Conservation (phyloP, 345 rosid genomes). For the Salix purpurea region DNA sequence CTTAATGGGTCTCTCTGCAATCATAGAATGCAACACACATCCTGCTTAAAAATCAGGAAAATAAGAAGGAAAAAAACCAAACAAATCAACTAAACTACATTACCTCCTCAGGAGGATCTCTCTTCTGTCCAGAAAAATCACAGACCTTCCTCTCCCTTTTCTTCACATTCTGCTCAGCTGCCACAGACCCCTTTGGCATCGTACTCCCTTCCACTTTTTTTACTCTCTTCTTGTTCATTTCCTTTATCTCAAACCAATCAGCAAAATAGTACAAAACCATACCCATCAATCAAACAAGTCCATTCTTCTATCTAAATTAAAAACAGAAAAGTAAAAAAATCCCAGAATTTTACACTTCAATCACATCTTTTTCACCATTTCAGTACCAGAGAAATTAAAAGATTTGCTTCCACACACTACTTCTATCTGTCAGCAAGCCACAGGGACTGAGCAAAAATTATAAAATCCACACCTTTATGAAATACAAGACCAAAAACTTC, state of each 20-base stretch:
- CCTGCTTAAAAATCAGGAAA: background rate
- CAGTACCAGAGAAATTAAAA: background rate
- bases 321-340: background rate
- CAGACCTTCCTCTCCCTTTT: conserved; percentile 76
- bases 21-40: conserved; percentile 16
- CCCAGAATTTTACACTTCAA: background rate
- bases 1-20: conserved; percentile 94
- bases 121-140: conserved; percentile 88
- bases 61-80: background rate
- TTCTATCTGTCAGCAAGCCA: background rate
- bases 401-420: background rate
- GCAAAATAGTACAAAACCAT: background rate
- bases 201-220: conserved; percentile 33
- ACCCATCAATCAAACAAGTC: background rate
- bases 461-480: background rate
- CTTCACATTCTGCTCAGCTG: conserved; percentile 30
- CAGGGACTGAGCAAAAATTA: background rate
- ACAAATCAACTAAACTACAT: conserved; percentile 25
- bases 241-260: conserved; percentile 31
- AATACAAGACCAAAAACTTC: background rate
- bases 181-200: conserved; percentile 26
- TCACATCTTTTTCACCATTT: background rate
- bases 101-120: conserved; percentile 81
- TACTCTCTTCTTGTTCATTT: conserved; percentile 45
- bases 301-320: background rate